Base-by-base conservation (phyloP, 108 stramenopile species). In the Fragilaria radians region DNA sequence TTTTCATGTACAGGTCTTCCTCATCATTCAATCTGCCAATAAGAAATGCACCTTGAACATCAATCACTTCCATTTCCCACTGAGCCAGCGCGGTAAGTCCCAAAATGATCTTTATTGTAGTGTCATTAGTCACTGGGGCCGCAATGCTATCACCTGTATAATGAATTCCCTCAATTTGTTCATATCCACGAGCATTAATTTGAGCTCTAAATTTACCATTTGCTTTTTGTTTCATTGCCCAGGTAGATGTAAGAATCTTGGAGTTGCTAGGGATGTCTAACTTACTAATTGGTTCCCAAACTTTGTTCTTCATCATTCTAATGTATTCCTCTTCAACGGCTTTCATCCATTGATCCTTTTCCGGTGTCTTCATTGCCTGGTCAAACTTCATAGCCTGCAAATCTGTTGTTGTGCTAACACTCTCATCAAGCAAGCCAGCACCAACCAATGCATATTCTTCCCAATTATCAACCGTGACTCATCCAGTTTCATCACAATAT, bases 171-270 rank as follows among this genome's bases (percentile, higher is more conserved):
- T 53, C 64, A 1, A 56, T 26, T 36, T 78, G 68, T 22, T 57
- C 3, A 30, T 61, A 78, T 61, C 77, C 77, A 53, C 72, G 28
- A 1, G 58, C 72, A 55, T 63, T 69, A 2, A 65, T 5, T 46
- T 72, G 52, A 11, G 65, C 78, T 53, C 71, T 46, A 21, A 49
- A 48, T 4, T 32, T 60, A 18, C 74, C 79, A 60, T 69, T 69
- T 7, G 62, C 24, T 49, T 79, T 79, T 62, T 63, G 63, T 61
- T 75, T 79, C 66, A 71, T 68, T 23, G 79, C 79, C 71, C 74
- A 69, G 1, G 74, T 76, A 1, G 53, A 46, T 21, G 22, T 46
- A 11, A 80, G 30, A 0, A 62, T 34, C 53, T 72, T 80, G 0
- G 71, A 42, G 21, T 54, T 75, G 27, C 36, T 25, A 5, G 75